Evolutionary conservation across 345 rosid genomes (phyloP).

Genomic region (Linum trigynum): DNA sequence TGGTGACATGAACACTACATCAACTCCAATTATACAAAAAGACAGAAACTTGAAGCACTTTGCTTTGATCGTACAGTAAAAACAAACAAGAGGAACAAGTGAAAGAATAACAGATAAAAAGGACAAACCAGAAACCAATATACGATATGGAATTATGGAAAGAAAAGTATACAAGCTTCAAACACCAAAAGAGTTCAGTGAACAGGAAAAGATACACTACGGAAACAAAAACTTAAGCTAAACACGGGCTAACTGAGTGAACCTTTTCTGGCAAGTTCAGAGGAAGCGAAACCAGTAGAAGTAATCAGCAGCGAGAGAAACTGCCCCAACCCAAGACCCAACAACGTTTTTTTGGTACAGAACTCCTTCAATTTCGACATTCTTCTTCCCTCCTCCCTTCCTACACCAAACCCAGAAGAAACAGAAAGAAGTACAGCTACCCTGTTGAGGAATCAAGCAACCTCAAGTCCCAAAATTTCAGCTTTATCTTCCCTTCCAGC

Average conservation of each 20-base stretch:
- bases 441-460: background rate
- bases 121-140: background rate
- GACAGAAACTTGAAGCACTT: background rate
- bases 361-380: conserved; percentile 35
- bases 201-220: background rate
- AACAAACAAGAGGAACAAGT: background rate
- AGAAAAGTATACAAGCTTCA: background rate
- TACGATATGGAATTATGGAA: background rate
- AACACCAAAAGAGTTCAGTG: background rate
- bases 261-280: conserved; percentile 67
- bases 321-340: conserved; percentile 72
- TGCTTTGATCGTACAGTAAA: too few species aligned
- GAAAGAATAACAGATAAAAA: background rate
- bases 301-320: conserved; percentile 58
- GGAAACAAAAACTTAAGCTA: background rate
- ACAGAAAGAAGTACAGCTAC: background rate
- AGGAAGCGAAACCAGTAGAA: conserved; percentile 40
- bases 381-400: background rate
- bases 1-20: too few species aligned
- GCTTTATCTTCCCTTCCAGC: background rate
- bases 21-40: too few species aligned
- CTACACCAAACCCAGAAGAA: background rate
- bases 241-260: background rate
- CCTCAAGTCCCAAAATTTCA: background rate
- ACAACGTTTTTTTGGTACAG: conserved; percentile 42